Evolutionary conservation across 1,284 basidiomycete species (phyloP), one percentile per base, ranked within the genome.

Genomic region (Irpex sp.): DNA sequence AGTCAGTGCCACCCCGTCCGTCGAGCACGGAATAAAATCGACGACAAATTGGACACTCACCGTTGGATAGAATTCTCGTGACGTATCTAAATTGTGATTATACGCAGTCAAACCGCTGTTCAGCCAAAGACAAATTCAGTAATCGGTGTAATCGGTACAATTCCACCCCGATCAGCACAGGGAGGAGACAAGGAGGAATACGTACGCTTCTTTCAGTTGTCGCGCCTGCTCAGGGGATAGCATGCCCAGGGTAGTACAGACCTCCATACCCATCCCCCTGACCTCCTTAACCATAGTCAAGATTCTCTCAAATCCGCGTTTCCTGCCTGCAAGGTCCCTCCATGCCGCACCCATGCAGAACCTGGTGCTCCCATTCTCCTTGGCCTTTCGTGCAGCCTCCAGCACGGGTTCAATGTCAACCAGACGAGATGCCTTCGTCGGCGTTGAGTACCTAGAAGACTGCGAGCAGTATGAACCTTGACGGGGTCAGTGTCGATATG

Each of bases 271-370:
- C 94, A 96, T 96, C 31, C 84, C 88, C 67, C 93, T 85, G 72
- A 94, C 89, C 75, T 93, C 87, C 66, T 84, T 79, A 73, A 99
- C 97, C 96, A 98, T 99, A 67, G 88, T 82, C 65, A 99, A 79
- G 72, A 99, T 98, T 69, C 89, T 87, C 75, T 98, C 92, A 71
- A 99, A 99, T 1, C 96, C 96, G 59, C 93, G 85, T 78, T 98
- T 98, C 67, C 94, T 86, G 2, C 97, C 96, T 34, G 93, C 89
- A 57, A 98, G 85, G 76, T 98, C 97, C 68, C 97, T 83, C 97
- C 97, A 99, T n/a, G 97, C 97, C 3, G 97, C 96, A 62, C 97
- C 97, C 97, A 98, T 98, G 77, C 97, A 99, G 81, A 98, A 98
- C 26, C 97, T 85, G 19, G 97, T 99, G 73, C 93, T 96, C 37